Conservation (phyloP, 805 yeast species). For the Candida sithepensis region DNA sequence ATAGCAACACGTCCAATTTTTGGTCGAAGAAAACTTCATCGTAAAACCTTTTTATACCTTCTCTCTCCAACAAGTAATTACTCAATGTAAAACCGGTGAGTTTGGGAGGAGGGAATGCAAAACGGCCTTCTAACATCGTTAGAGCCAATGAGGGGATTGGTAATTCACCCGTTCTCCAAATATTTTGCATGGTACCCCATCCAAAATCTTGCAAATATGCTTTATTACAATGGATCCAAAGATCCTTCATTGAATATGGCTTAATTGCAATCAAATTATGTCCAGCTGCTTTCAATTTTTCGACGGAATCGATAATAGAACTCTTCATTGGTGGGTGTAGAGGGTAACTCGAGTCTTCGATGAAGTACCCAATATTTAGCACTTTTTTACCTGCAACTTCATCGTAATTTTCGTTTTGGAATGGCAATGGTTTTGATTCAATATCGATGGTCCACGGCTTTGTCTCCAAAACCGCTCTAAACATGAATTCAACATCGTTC, state of each 20-base stretch:
- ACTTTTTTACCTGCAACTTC: constrained; percentile 23
- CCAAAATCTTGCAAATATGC: not conserved
- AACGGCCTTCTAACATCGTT: not conserved
- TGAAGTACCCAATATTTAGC: constrained; percentile 48
- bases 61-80: constrained; percentile 1
- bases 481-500: constrained; percentile 46
- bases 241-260: not conserved
- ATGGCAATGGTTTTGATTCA: not conserved
- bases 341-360: constrained; percentile 50
- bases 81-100: not conserved
- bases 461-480: constrained; percentile 41
- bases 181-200: not conserved
- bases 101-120: constrained; percentile 8
- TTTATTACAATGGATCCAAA: constrained; percentile 2
- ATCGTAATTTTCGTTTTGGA: constrained; percentile 18
- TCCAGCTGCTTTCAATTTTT: constrained; percentile 34
- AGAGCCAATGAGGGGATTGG: constrained; percentile 6
- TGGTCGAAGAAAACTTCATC: constrained; percentile 5
- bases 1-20: constrained; percentile 11
- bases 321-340: constrained; percentile 56
- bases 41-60: constrained; percentile 3
- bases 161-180: constrained; percentile 6
- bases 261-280: constrained; percentile 40
- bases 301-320: constrained; percentile 33
- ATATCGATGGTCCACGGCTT: constrained; percentile 44